A percentile compares a stretch with the other conserved stretches of the same genome.
Evolutionary conservation across 2,329 filamentous ascomycete genomes (phyloP).

Genomic region (Fusarium proliferatum): DNA sequence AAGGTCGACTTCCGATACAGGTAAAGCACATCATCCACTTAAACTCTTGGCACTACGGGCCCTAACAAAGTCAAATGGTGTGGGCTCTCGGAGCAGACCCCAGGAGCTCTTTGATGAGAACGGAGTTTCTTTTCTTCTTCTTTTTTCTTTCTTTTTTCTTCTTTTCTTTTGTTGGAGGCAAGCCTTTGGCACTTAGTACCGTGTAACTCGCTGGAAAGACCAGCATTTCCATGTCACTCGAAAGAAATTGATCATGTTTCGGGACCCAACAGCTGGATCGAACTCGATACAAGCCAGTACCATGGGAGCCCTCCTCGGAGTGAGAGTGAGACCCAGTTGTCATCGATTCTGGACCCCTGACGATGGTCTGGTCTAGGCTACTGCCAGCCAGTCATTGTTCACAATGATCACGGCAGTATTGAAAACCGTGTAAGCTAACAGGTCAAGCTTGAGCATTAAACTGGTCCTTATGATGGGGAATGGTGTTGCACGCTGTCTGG

Average conservation of each 20-base stretch:
- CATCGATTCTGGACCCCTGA: conserved; percentile 5
- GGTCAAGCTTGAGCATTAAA: conserved; percentile 12
- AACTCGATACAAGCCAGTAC: conserved; percentile 4
- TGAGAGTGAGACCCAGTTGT: not conserved
- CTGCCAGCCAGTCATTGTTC: conserved; percentile 3
- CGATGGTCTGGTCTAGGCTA: conserved; percentile 1
- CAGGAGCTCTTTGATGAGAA: conserved; percentile 2
- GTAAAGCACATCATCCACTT: conserved; percentile 32
- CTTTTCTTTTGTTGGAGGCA: not conserved
- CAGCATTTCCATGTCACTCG: not conserved
- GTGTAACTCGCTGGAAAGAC: not conserved
- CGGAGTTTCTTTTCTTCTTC: no score
- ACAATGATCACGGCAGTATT: conserved; percentile 10
- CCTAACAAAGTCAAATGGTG: conserved; percentile 3
- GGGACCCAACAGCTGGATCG: conserved; percentile 1
- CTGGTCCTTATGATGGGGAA: conserved; percentile 7
- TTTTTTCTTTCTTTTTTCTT: no score
- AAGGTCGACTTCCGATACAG: conserved; percentile 39
- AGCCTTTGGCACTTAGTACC: not conserved
- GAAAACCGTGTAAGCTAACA: conserved; percentile 34
- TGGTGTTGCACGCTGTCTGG: not conserved
- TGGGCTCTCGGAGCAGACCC: not conserved
- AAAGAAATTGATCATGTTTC: not conserved
- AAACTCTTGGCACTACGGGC: conserved; percentile 16
- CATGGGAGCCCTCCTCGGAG: not conserved